Evolutionary conservation across 1,139 yeast species (phyloP).

Genomic region (Hyphopichia pseudoburtonii): DNA sequence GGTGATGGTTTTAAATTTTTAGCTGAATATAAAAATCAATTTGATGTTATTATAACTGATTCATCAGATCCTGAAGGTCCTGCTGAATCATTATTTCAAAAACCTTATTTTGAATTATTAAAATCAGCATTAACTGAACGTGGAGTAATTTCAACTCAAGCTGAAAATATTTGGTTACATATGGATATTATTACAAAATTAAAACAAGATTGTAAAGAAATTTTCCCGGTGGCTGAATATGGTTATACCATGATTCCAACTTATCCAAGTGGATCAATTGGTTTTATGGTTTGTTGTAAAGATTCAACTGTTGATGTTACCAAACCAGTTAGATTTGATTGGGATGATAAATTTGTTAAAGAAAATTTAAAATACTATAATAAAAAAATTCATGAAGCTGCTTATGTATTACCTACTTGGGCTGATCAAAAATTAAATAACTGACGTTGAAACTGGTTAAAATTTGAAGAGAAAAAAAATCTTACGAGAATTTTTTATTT

Average conservation of each 20-base stretch:
- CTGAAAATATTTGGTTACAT: constrained; percentile 89
- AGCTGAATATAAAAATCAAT: constrained; percentile 65
- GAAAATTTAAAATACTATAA: constrained; percentile 77
- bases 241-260: constrained; percentile 90
- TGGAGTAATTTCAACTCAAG: constrained; percentile 91
- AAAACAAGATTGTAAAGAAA: constrained; percentile 69
- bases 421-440: constrained; percentile 51
- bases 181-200: constrained; percentile 74
- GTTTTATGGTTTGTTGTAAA: constrained; percentile 90
- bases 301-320: constrained; percentile 61
- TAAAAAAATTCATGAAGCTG: constrained; percentile 74
- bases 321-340: constrained; percentile 63
- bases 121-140: constrained; percentile 76
- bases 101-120: constrained; percentile 79
- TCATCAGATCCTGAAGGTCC: constrained; percentile 98
- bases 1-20: constrained; percentile 93
- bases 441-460: too few species aligned
- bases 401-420: constrained; percentile 87
- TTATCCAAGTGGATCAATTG: constrained; percentile 91
- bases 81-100: constrained; percentile 84
- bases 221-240: constrained; percentile 86
- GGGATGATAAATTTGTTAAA: constrained; percentile 62
- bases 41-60: constrained; percentile 90
- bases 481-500: too few species aligned
- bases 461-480: too few species aligned